Base-by-base conservation (phyloP, 2,329 filamentous ascomycete genomes). In the Exophiala oligosperma region DNA sequence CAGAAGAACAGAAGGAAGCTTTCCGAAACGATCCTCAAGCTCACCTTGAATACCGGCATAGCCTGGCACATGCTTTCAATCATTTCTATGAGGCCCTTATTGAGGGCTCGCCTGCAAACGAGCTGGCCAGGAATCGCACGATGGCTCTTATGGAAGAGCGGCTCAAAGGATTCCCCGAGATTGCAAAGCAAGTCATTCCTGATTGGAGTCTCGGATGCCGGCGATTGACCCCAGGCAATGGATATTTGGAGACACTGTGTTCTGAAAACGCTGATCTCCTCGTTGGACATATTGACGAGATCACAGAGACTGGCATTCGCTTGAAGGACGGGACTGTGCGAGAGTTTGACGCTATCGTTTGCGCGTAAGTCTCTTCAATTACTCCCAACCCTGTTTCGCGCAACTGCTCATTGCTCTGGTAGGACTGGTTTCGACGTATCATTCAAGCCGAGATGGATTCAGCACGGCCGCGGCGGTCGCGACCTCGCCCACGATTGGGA, bases 211-310 rank as follows among this genome's bases (percentile, higher is more conserved):
- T 69, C 26, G 9, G 54, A 2, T 38, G 49, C 52, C 61, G 61
- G 24, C 73, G 76, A 9, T 66, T 77, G 21, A 78, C 75, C 0
- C 77, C 76, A 0, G 77, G 76, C 0, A 71, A 73, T 0, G 75
- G 75, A 1, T 79, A 79, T 55, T 70, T 3, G 21, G 52, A 4
- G 49, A 62, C 24, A 43, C 55, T 11, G 67, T 60, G 17, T 50
- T 53, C 59, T 1, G 66, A 71, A 14, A 59, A 65, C n/a, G 51
- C 51, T 4, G 56, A 57, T 29, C 40, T 61, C 6, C 43, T 61
- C 14, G 32, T 26, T 32, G 24, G 52, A 11, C 1, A 3, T 2
- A 52, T 61, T n/a, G 28, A 14, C 17, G 44, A 55, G 47, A 49
- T 62, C 12, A 54, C 35, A 5, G 14, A 40, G 28, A 62, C 56